These are phyloP conservation scores for Vitis hybrid DNA, from an alignment of 177 flowering plant genomes.

Conservation along the genomic window DNA sequence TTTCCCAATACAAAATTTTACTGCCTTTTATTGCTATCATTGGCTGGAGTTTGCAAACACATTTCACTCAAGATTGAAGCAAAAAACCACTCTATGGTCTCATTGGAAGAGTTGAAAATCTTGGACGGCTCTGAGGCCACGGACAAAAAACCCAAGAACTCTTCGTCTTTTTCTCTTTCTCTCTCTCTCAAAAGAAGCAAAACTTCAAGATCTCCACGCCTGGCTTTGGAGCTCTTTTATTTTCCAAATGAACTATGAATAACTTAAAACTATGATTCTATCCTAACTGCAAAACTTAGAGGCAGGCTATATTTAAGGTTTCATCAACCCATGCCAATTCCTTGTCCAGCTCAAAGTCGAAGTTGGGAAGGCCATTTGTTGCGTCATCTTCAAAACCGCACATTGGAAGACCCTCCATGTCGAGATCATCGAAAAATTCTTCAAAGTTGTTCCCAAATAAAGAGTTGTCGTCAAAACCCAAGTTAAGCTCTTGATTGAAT, in stretches of 20 bases:
- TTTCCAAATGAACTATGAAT: background rate
- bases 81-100: background rate
- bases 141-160: constrained; percentile 1
- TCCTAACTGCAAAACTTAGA: background rate
- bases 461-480: background rate
- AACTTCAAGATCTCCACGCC: background rate
- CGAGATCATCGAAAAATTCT: background rate
- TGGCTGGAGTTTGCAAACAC: too few relatives aligned
- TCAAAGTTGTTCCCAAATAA: constrained; percentile 1
- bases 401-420: constrained; percentile 1
- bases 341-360: background rate
- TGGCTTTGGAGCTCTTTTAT: background rate
- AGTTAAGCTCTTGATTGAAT: background rate
- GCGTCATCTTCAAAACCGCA: background rate
- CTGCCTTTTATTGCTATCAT: too few relatives aligned
- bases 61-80: background rate
- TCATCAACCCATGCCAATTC: constrained; percentile 20
- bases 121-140: constrained; percentile 1
- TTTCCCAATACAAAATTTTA: too few relatives aligned
- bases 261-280: background rate
- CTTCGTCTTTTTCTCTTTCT: background rate
- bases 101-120: background rate
- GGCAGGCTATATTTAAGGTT: constrained; percentile 1
- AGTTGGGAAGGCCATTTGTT: background rate
- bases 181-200: background rate